A percentile compares a stretch with the other conserved stretches of the same genome.
Evolutionary conservation across 148 eudicot species (phyloP).

Genomic region (Arctostaphylos glauca): DNA sequence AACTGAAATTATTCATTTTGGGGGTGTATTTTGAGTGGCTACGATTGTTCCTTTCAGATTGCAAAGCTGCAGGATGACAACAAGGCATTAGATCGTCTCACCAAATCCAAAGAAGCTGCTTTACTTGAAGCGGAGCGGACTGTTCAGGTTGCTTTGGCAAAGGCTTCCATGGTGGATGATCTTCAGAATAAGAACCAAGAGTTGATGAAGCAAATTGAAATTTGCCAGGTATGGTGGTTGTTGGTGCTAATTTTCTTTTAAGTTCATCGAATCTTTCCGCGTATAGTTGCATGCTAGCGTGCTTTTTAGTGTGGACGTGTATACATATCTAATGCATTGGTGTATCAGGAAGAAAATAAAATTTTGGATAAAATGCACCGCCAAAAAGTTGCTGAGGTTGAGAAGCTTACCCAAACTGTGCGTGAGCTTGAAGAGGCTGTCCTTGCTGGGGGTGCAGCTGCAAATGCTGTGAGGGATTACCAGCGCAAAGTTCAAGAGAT

Average conservation of each 20-base stretch:
- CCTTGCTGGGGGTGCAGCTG: constrained; percentile 87
- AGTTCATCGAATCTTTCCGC: not conserved
- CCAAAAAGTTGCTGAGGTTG: constrained; percentile 81
- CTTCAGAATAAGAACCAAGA: constrained; percentile 87
- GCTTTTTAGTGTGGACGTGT: not conserved
- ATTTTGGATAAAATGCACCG: constrained; percentile 76
- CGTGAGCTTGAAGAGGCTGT: constrained; percentile 79
- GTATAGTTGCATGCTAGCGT: not conserved
- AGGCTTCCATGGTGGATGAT: constrained; percentile 84
- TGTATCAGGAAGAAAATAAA: constrained; percentile 66
- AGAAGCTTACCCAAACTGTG: constrained; percentile 74
- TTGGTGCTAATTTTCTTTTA: constrained; percentile 1
- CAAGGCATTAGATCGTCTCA: constrained; percentile 70
- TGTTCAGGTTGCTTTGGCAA: constrained; percentile 68
- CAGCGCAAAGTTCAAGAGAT: constrained; percentile 83
- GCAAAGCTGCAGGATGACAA: constrained; percentile 83
- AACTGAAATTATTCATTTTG: not conserved
- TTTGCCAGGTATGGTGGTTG: constrained; percentile 53
- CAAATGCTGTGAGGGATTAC: constrained; percentile 79
- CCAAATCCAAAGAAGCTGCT: constrained; percentile 84
- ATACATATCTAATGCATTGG: constrained; percentile 2
- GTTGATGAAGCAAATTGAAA: constrained; percentile 80
- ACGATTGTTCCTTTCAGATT: constrained; percentile 40
- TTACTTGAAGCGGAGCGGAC: constrained; percentile 77
- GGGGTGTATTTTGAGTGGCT: not conserved